Percentiles rank a stretch among this genome's conserved stretches.
Evolutionary conservation across 106 monocot genomes (phyloP).

Genomic region (Triglochin maritima): DNA sequence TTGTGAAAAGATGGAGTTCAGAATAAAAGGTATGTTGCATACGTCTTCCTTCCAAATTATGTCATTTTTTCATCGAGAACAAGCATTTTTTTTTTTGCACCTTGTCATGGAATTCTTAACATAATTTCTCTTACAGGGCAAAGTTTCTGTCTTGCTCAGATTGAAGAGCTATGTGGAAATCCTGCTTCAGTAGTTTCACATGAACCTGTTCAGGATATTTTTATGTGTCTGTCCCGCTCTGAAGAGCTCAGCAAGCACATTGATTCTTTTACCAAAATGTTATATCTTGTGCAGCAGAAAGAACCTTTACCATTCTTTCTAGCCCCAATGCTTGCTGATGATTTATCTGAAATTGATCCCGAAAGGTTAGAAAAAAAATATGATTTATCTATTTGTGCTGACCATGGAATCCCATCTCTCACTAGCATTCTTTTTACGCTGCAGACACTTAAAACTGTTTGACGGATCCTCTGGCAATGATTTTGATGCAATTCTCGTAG

Average conservation of each 20-base stretch:
- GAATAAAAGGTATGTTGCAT: constrained; percentile 37
- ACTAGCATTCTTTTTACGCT: constrained; percentile 1
- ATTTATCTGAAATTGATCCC: constrained; percentile 16
- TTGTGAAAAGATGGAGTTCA: constrained; percentile 50
- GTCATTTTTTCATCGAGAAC: background rate
- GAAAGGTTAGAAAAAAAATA: constrained; percentile 30
- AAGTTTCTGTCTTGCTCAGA: constrained; percentile 69
- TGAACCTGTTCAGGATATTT: constrained; percentile 61
- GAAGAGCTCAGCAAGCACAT: constrained; percentile 71
- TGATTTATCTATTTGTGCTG: background rate
- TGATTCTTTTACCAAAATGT: constrained; percentile 66
- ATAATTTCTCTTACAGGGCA: constrained; percentile 31
- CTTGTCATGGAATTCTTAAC: no score
- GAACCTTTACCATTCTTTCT: constrained; percentile 33
- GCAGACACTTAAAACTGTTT: constrained; percentile 48
- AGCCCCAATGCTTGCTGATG: constrained; percentile 25
- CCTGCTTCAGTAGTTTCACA: constrained; percentile 19
- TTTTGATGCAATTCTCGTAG: constrained; percentile 69
- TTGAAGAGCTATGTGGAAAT: constrained; percentile 57
- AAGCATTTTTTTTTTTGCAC: background rate
- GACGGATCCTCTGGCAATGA: constrained; percentile 35
- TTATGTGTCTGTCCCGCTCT: constrained; percentile 54
- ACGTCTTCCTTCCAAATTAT: background rate
- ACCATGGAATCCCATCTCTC: background rate
- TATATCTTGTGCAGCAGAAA: constrained; percentile 47